Evolutionary conservation across 805 yeast species (phyloP).

Genomic region (Candida nemodendra): DNA sequence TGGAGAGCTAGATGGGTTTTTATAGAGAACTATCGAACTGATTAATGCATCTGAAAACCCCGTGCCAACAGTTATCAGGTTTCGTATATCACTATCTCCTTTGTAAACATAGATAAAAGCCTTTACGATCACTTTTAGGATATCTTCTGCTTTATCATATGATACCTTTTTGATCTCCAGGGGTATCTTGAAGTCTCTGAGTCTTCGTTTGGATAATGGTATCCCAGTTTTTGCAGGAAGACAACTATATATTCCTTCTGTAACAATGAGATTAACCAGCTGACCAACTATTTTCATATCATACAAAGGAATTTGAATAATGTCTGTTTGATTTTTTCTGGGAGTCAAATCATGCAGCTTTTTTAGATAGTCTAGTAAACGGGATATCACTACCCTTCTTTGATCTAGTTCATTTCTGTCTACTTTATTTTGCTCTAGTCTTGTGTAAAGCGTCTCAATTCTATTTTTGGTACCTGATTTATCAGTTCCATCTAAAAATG

Average conservation of each 20-base stretch:
- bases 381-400: slow-evolving; percentile 32
- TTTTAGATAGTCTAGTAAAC: slow-evolving; percentile 36
- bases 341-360: slow-evolving; percentile 40
- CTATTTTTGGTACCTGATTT: slow-evolving; percentile 1
- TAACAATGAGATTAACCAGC: slow-evolving; percentile 59
- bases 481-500: slow-evolving; percentile 12
- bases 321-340: slow-evolving; percentile 30
- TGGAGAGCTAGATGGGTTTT: slow-evolving; percentile 30
- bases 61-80: slow-evolving; percentile 59
- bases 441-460: slow-evolving; percentile 11
- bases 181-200: slow-evolving; percentile 44
- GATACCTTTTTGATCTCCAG: slow-evolving; percentile 23
- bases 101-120: slow-evolving; percentile 37
- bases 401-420: slow-evolving; percentile 5
- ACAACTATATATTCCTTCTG: slow-evolving; percentile 70
- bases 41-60: slow-evolving; percentile 63
- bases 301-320: slow-evolving; percentile 72
- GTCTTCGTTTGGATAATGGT: slow-evolving; percentile 57
- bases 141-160: slow-evolving; percentile 12
- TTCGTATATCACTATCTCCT: slow-evolving; percentile 47
- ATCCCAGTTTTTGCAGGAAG: slow-evolving; percentile 58
- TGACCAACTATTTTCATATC: slow-evolving; percentile 77
- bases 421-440: neutral
- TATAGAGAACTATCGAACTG: slow-evolving; percentile 43
- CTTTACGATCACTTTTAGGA: slow-evolving; percentile 27